Conservation (phyloP, 352 stramenopile species). For the Nothophytophthora sp. region DNA sequence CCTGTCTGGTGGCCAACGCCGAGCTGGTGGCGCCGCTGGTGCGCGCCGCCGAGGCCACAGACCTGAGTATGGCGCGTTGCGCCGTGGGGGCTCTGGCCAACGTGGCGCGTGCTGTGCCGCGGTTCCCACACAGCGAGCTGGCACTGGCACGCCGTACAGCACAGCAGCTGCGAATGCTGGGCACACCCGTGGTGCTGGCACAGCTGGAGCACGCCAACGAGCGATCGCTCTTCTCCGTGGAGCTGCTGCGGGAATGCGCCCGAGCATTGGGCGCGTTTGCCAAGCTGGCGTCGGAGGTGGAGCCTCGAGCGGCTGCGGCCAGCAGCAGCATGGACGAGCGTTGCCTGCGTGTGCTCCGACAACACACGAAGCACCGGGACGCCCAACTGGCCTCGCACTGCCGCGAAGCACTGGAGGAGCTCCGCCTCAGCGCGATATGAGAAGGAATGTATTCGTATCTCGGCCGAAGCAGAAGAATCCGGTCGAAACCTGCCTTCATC, state of each 20-base stretch:
- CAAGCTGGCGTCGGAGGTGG: conserved; percentile 41
- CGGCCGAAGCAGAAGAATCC: too few species aligned
- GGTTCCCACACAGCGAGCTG: conserved; percentile 49
- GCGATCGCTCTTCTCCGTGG: conserved; percentile 58
- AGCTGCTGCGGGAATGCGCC: conserved; percentile 73
- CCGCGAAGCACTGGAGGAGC: conserved; percentile 45
- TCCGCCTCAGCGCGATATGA: conserved; percentile 16
- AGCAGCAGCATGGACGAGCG: conserved; percentile 27
- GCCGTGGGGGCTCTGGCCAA: conserved; percentile 69
- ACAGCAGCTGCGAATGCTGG: conserved; percentile 48
- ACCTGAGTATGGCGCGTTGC: conserved; percentile 71
- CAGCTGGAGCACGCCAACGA: conserved; percentile 51
- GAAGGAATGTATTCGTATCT: too few species aligned
- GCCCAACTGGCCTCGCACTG: conserved; percentile 62
- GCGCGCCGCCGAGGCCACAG: conserved; percentile 38
- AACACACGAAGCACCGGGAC: conserved; percentile 61
- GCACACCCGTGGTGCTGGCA: conserved; percentile 40
- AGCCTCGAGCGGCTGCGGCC: conserved; percentile 10
- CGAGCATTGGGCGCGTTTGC: conserved; percentile 57
- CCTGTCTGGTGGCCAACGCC: conserved; percentile 53
- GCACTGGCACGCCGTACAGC: conserved; percentile 28
- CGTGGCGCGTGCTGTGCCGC: conserved; percentile 53
- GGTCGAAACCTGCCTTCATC: too few species aligned
- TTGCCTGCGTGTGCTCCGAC: conserved; percentile 39
- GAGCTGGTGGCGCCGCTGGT: conserved; percentile 61